phyloP scores from a whole-genome alignment of 371 early-diverging fungal genomes.

The Syncephalastrum racemosum region DNA sequence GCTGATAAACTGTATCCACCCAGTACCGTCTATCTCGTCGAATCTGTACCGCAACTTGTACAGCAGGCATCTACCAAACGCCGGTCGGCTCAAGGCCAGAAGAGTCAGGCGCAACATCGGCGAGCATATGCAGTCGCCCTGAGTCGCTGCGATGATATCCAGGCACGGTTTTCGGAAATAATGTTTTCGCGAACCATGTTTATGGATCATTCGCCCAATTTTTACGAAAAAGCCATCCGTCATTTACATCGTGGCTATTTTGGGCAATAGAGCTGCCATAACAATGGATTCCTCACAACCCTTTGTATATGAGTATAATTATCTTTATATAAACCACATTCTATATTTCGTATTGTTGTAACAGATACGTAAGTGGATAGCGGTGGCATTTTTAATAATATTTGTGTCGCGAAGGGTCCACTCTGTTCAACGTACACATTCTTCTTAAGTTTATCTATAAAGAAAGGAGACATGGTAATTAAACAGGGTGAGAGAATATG shows the following conservation, averaged over 20 bases:
- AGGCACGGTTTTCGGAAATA: conserved; percentile 67
- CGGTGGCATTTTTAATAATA: too few relatives aligned
- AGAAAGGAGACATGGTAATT: too few relatives aligned
- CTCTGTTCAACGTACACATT: too few relatives aligned
- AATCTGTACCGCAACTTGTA: conserved; percentile 42
- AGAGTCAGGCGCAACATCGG: conserved; percentile 19
- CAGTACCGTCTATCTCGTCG: conserved; percentile 65
- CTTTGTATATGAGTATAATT: neutral
- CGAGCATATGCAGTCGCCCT: conserved; percentile 47
- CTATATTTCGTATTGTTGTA: too few relatives aligned
- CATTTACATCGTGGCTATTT: conserved; percentile 30
- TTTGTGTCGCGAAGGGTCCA: too few relatives aligned
- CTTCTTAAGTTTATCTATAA: too few relatives aligned
- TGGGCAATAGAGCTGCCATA: conserved; percentile 11
- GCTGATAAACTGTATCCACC: conserved; percentile 83
- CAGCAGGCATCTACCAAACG: conserved; percentile 15
- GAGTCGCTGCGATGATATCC: conserved; percentile 66
- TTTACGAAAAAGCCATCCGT: conserved; percentile 57
- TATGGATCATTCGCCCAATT: conserved; percentile 68
- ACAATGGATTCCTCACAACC: neutral
- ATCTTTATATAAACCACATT: too few relatives aligned
- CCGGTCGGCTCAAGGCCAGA: conserved; percentile 8
- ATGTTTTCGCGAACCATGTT: conserved; percentile 72
- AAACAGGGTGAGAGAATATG: too few relatives aligned
- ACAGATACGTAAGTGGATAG: too few relatives aligned